Conservation (phyloP, 116 monocot species). For the Posidonia oceanica region DNA sequence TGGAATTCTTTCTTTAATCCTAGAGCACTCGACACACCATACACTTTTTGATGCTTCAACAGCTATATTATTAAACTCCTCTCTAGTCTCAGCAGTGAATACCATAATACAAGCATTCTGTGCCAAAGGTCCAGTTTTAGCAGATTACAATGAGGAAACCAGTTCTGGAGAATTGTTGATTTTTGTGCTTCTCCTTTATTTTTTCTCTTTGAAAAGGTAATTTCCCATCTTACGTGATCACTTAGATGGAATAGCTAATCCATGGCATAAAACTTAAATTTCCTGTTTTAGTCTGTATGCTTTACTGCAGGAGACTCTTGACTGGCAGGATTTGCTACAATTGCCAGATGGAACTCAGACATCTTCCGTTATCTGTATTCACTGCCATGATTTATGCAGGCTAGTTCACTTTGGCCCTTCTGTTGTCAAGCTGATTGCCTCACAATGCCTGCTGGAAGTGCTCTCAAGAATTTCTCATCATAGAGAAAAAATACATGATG, state of each 20-base stretch:
- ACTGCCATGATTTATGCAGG: constrained; percentile 70
- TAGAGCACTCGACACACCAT: constrained; percentile 41
- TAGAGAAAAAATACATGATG: constrained; percentile 14
- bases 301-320: constrained; percentile 29
- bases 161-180: constrained; percentile 31
- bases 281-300: constrained; percentile 36
- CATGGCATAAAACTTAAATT: constrained; percentile 1
- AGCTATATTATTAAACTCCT: constrained; percentile 49
- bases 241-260: background rate
- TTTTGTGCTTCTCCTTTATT: constrained; percentile 49
- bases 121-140: constrained; percentile 60
- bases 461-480: constrained; percentile 51
- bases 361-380: constrained; percentile 32
- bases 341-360: constrained; percentile 16
- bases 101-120: constrained; percentile 39
- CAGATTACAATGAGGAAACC: constrained; percentile 52
- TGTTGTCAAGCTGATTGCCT: constrained; percentile 52
- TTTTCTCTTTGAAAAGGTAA: constrained; percentile 73
- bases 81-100: constrained; percentile 40
- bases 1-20: constrained; percentile 59
- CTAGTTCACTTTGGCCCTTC: constrained; percentile 62
- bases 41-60: constrained; percentile 62
- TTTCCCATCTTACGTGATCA: background rate
- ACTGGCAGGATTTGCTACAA: constrained; percentile 73
- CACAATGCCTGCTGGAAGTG: constrained; percentile 63